A percentile compares a stretch with the other conserved stretches of the same genome.
Conservation (phyloP, 2,329 filamentous ascomycete species). For the Pezicula carpinea region DNA sequence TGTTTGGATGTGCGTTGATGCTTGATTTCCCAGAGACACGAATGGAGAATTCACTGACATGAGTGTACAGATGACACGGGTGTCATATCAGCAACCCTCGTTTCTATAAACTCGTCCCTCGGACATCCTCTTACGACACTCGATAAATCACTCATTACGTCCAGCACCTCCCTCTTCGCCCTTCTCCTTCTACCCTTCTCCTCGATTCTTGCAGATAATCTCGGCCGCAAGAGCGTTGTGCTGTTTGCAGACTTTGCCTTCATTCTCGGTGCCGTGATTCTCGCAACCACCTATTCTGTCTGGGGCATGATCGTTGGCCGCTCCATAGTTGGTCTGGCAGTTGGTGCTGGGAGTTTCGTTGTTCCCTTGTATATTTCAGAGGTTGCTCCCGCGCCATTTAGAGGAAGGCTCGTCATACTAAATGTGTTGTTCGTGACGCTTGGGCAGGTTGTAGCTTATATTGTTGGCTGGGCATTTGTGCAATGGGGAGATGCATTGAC, state of each 20-base stretch:
- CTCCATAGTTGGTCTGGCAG: constrained; percentile 64
- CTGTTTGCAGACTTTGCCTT: constrained; percentile 64
- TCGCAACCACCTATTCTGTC: constrained; percentile 56
- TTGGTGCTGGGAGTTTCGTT: constrained; percentile 75
- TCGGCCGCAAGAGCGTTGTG: constrained; percentile 59
- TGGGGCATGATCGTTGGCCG: constrained; percentile 62
- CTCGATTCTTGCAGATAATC: constrained; percentile 56
- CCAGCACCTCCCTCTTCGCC: constrained; percentile 63
- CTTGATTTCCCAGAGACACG: not conserved
- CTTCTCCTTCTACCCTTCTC: constrained; percentile 59
- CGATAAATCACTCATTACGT: constrained; percentile 68
- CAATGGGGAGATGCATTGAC: constrained; percentile 43
- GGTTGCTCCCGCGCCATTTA: constrained; percentile 68
- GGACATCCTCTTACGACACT: constrained; percentile 51
- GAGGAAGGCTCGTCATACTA: constrained; percentile 78
- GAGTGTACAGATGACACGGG: constrained; percentile 29
- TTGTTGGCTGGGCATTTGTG: constrained; percentile 73
- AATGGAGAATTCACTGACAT: not conserved
- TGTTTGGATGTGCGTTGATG: constrained; percentile 58
- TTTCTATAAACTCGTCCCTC: constrained; percentile 57
- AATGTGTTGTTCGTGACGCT: constrained; percentile 79
- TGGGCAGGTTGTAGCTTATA: constrained; percentile 84
- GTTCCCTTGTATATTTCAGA: constrained; percentile 88
- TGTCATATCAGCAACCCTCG: constrained; percentile 64
- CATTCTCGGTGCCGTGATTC: constrained; percentile 59